These are phyloP conservation scores for Ceratobasidium theobromae DNA, from an alignment of 1,284 basidiomycete species.

Conservation along the genomic window DNA sequence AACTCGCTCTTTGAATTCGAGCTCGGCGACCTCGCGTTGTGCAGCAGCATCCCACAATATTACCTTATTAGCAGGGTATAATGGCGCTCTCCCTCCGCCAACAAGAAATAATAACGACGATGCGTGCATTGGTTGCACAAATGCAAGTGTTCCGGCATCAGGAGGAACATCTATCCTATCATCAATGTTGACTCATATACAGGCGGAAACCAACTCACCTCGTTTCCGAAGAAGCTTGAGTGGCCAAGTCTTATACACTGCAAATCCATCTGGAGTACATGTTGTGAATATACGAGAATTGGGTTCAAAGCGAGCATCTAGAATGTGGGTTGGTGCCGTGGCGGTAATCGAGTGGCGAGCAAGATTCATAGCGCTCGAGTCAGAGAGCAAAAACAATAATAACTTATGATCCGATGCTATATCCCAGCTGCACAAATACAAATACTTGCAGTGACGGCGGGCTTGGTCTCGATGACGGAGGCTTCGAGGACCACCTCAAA, in stretches of 20 bases:
- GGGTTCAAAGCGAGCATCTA: slow-evolving; percentile 74
- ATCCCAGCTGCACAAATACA: background rate
- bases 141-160: slow-evolving; percentile 64
- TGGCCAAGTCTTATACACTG: slow-evolving; percentile 80
- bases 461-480: slow-evolving; percentile 14
- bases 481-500: slow-evolving; percentile 6
- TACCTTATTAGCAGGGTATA: slow-evolving; percentile 93
- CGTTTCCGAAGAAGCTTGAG: slow-evolving; percentile 75
- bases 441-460: slow-evolving; percentile 1
- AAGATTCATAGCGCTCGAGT: slow-evolving; percentile 72
- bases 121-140: slow-evolving; percentile 76
- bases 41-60: slow-evolving; percentile 84
- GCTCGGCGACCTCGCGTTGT: slow-evolving; percentile 76
- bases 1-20: slow-evolving; percentile 89
- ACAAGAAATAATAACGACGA: slow-evolving; percentile 87
- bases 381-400: background rate
- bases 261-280: slow-evolving; percentile 82
- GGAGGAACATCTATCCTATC: slow-evolving; percentile 24
- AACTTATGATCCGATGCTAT: background rate
- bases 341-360: slow-evolving; percentile 83
- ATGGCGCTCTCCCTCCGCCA: slow-evolving; percentile 86
- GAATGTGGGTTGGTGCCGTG: slow-evolving; percentile 72
- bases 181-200: background rate
- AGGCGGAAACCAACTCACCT: slow-evolving; percentile 52
- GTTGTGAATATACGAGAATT: slow-evolving; percentile 80